phyloP scores from a whole-genome alignment of 495 filamentous ascomycete species.

The Umbilicaria muhlenbergii region DNA sequence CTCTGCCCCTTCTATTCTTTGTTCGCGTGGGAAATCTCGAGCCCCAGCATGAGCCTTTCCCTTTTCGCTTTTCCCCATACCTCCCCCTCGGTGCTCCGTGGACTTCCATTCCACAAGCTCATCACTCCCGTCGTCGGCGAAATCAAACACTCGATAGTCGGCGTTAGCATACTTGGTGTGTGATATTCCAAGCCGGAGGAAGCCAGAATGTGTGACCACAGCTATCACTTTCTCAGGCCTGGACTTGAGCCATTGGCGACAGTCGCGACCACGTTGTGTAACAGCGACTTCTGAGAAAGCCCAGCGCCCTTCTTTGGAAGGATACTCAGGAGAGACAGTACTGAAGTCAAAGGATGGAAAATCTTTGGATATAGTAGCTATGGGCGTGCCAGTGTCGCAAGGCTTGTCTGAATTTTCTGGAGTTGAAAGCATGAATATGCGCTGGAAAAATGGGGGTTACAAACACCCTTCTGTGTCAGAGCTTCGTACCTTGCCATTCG shows the following conservation, averaged over 20 bases:
- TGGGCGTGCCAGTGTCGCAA: constrained; percentile 37
- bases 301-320: constrained; percentile 39
- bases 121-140: constrained; percentile 22
- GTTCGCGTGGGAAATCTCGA: no score
- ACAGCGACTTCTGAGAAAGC: constrained; percentile 30
- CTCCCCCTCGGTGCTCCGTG: constrained; percentile 11
- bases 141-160: constrained; percentile 47
- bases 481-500: constrained; percentile 27
- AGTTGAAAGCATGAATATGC: constrained; percentile 16
- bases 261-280: constrained; percentile 28
- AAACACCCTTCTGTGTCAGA: background rate
- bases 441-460: background rate
- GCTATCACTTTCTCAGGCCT: constrained; percentile 44
- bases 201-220: constrained; percentile 44
- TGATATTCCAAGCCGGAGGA: constrained; percentile 31
- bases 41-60: no score
- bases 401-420: constrained; percentile 42
- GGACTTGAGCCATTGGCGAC: constrained; percentile 29
- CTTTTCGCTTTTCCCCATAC: background rate
- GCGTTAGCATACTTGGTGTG: constrained; percentile 37
- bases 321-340: constrained; percentile 35
- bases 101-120: constrained; percentile 25
- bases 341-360: constrained; percentile 39
- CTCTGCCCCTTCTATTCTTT: no score
- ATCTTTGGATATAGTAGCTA: constrained; percentile 23